Percentiles rank a stretch among this genome's conserved stretches.
Evolutionary conservation across 768 basidiomycete genomes (phyloP).

Genomic region (Floccularia luteovirens): DNA sequence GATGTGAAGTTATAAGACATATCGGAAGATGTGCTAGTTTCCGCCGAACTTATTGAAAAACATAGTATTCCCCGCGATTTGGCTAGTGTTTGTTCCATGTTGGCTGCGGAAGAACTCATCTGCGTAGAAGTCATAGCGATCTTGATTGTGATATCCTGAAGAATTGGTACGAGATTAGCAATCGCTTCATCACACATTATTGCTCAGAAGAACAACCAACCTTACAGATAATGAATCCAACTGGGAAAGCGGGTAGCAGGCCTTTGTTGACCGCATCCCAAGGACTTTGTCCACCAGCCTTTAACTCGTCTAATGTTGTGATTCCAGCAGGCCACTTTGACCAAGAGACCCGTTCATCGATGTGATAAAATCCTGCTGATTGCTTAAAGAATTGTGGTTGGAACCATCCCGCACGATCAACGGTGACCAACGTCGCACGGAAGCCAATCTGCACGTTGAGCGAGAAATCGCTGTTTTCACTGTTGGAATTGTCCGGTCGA

Average conservation of each 20-base stretch:
- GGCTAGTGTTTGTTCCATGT: constrained; percentile 5
- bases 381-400: neutral
- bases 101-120: neutral
- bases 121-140: constrained; percentile 4
- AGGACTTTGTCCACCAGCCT: neutral
- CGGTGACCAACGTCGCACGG: neutral
- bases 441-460: neutral
- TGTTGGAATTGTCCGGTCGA: neutral
- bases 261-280: constrained; percentile 5
- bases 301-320: constrained; percentile 5
- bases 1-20: constrained; percentile 4
- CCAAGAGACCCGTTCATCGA: constrained; percentile 3
- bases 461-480: neutral
- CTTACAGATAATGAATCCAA: constrained; percentile 9
- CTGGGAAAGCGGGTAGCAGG: constrained; percentile 8
- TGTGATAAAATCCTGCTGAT: neutral
- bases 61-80: constrained; percentile 7
- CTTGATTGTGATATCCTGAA: constrained; percentile 10
- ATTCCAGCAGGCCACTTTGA: constrained; percentile 8
- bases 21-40: constrained; percentile 2
- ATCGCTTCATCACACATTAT: no score
- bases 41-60: constrained; percentile 7
- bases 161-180: no score
- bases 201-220: constrained; percentile 1
- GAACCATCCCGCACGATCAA: neutral